Conservation (phyloP, 176 grass and related monocot species). For the Elaeis guineensis region DNA sequence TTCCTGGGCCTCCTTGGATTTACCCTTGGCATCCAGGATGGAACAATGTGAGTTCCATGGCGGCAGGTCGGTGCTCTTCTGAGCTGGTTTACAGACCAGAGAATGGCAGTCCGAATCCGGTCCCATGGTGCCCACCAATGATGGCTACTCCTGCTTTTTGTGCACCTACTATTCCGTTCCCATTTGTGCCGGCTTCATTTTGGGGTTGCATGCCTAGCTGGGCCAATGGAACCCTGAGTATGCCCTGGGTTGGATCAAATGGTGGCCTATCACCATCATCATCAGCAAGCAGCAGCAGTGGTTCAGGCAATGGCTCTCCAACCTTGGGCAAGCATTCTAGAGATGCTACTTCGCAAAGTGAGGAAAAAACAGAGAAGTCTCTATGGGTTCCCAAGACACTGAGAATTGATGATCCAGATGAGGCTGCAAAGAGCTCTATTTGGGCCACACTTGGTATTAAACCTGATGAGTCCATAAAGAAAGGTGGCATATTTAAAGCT, state of each 20-base stretch:
- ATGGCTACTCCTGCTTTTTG: not conserved
- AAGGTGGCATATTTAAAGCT: no score
- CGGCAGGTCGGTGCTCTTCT: not conserved
- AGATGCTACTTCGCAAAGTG: not conserved
- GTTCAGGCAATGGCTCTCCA: not conserved
- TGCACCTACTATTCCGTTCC: not conserved
- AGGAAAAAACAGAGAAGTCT: not conserved
- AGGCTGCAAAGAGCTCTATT: constrained; percentile 3
- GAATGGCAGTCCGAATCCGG: not conserved
- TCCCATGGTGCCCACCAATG: not conserved
- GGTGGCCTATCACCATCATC: not conserved
- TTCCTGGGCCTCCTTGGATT: constrained; percentile 1
- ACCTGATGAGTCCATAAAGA: not conserved
- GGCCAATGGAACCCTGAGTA: not conserved
- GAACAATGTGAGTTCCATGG: not conserved
- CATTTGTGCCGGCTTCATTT: not conserved
- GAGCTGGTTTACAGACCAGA: not conserved
- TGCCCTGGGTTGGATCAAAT: not conserved
- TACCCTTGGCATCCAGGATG: not conserved
- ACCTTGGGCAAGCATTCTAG: constrained; percentile 2
- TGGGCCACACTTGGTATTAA: not conserved
- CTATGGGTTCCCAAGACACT: not conserved
- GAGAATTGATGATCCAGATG: constrained; percentile 8
- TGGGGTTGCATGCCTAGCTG: not conserved
- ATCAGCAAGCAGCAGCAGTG: not conserved